Evolutionary conservation across 2,329 filamentous ascomycete genomes (phyloP), one percentile per base, ranked within the genome.

Genomic region (Colletotrichum falcatum): DNA sequence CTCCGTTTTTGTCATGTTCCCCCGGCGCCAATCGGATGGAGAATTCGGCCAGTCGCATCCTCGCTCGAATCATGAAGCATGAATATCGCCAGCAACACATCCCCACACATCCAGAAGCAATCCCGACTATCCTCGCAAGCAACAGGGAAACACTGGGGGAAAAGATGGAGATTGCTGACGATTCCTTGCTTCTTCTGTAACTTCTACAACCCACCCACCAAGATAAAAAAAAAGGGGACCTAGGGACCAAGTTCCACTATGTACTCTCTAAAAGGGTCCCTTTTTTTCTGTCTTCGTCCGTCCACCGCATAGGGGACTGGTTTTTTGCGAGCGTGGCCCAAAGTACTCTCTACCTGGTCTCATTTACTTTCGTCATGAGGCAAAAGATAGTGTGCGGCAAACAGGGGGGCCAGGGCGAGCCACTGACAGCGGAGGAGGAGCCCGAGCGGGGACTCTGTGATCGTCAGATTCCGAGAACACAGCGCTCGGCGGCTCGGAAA

Each of bases 401-500:
- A 39, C 33, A 26, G 54, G 53, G 6, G 33, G 18, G 49, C 20
- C 18, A 54, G 14, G n/a, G 7, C 3, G 30, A 61, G 59, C 59
- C 59, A 61, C 30, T 62, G 16, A 33, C 20, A 53, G 60, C 30
- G n/a, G 44, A 61, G 58, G 58, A 49, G n/a, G 42, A 46, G 20
- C 44, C 26, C 14, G 16, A 39, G 28, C 28, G n/a, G n/a, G 11
- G 35, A 46, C 23, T 46, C 56, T 26, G 23, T 28, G 44, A 7
- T 66, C 44, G 60, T 71, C 64, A 68, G 53, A 63, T 68, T 63
- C 58, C 68, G 64, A 68, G 46, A 37, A 59, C 48, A 49, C 58
- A 59, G 46, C 56, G 44, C 64, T 68, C 64, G 64, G 68, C 58
- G 51, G 35, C 63, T 71, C 64, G 68, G 68, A 71, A 68, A 54